These are phyloP conservation scores for Skeletonema potamos DNA, from an alignment of 108 stramenopile species.

Conservation along the genomic window DNA sequence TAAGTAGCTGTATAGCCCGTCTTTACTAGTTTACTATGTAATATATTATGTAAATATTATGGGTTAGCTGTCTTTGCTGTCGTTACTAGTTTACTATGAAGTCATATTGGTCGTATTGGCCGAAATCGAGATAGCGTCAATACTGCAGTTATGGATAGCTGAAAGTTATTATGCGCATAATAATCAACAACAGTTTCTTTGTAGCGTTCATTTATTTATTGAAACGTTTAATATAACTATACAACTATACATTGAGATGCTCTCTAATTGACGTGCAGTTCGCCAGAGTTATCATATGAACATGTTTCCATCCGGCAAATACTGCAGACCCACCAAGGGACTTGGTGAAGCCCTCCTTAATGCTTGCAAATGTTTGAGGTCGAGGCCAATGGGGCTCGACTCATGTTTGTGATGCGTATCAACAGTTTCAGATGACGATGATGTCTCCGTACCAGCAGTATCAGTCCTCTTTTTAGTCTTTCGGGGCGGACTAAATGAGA, in stretches of 20 bases:
- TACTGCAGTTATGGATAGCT: too few species aligned
- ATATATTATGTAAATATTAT: too few species aligned
- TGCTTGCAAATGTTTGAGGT: background rate
- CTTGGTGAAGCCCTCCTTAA: background rate
- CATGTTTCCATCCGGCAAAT: background rate
- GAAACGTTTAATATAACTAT: background rate
- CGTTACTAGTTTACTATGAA: too few species aligned
- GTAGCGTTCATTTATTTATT: background rate
- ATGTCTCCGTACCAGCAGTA: background rate
- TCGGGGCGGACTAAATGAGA: background rate
- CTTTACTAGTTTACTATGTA: too few species aligned
- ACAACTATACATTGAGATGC: background rate
- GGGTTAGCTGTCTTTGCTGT: too few species aligned
- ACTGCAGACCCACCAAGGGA: background rate
- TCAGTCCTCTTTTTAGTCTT: background rate
- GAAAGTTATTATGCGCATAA: background rate
- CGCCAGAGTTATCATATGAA: background rate
- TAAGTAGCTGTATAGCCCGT: too few species aligned
- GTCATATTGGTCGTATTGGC: too few species aligned
- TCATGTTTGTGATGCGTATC: background rate
- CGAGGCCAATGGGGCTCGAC: background rate
- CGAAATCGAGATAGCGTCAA: too few species aligned
- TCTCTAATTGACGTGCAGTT: background rate
- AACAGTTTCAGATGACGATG: background rate
- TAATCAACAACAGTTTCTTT: background rate